Conservation (phyloP, 2,329 filamentous ascomycete genomes). For the Aspergillus sp. region DNA sequence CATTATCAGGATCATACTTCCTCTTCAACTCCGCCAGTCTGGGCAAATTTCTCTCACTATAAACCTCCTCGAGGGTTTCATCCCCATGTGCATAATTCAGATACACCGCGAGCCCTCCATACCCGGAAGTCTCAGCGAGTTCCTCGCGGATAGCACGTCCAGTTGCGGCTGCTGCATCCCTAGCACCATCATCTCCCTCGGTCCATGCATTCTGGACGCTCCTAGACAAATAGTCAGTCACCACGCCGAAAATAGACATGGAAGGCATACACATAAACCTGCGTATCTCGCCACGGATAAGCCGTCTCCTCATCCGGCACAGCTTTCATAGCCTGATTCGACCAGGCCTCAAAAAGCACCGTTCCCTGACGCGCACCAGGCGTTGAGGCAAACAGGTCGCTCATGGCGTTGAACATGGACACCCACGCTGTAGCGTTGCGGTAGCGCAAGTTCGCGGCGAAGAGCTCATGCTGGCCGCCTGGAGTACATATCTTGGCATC, state of each 20-base stretch:
- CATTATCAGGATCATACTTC: background rate
- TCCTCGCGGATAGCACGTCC: background rate
- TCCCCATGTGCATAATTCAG: conserved; percentile 2
- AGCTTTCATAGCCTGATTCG: background rate
- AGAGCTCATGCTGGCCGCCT: background rate
- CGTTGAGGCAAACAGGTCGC: background rate
- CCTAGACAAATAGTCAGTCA: background rate
- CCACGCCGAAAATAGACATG: accelerated
- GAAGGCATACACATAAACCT: background rate
- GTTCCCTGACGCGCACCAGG: background rate
- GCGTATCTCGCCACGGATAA: background rate
- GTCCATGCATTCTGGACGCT: background rate
- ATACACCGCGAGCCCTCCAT: background rate
- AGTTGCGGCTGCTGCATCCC: background rate
- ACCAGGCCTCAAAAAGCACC: background rate
- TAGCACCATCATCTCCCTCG: background rate
- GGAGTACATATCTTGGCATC: background rate
- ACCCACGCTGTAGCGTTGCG: background rate
- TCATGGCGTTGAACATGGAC: background rate
- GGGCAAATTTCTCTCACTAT: background rate
- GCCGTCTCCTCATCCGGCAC: background rate
- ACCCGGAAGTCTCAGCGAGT: background rate
- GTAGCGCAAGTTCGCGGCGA: background rate
- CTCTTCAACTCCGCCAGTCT: background rate
- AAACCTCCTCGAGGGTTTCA: background rate